phyloP scores from a whole-genome alignment of 2,329 filamentous ascomycete species.

The Xylariaceae sp. region DNA sequence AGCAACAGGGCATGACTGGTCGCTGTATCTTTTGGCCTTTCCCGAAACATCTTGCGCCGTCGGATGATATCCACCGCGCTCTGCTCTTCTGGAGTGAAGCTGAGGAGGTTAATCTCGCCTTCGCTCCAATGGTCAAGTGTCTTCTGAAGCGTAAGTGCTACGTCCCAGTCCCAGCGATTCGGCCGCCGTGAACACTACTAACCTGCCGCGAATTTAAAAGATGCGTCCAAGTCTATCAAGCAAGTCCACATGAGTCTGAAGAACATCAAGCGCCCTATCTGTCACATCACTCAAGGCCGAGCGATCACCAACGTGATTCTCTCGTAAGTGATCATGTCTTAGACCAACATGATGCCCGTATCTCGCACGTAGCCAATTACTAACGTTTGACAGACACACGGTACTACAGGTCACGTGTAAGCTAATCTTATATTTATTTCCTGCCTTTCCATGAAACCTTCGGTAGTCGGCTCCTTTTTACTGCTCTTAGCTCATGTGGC shows the following conservation, averaged over 20 bases:
- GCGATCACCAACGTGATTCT: background rate
- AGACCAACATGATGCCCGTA: background rate
- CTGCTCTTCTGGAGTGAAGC: background rate
- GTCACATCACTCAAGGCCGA: background rate
- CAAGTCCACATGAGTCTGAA: background rate
- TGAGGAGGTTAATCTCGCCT: conserved; percentile 4
- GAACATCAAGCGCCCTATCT: conserved; percentile 12
- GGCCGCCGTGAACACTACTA: background rate
- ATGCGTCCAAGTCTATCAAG: conserved; percentile 9
- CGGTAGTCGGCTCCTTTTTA: too few species aligned
- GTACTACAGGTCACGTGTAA: conserved; percentile 6
- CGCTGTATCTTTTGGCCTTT: conserved; percentile 10
- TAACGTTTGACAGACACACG: background rate
- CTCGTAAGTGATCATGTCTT: background rate
- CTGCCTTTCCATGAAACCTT: too few species aligned
- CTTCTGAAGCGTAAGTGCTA: conserved; percentile 9
- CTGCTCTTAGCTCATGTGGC: too few species aligned
- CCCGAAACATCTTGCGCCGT: conserved; percentile 3
- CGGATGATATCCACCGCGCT: background rate
- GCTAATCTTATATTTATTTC: background rate
- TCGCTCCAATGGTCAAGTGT: conserved; percentile 1
- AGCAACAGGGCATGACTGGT: conserved; percentile 14
- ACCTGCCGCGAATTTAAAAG: background rate
- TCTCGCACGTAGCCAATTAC: too few species aligned
- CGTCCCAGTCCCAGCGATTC: background rate